These are phyloP conservation scores for Wickerhamia fluorescens DNA, from an alignment of 805 yeast species.

Conservation along the genomic window DNA sequence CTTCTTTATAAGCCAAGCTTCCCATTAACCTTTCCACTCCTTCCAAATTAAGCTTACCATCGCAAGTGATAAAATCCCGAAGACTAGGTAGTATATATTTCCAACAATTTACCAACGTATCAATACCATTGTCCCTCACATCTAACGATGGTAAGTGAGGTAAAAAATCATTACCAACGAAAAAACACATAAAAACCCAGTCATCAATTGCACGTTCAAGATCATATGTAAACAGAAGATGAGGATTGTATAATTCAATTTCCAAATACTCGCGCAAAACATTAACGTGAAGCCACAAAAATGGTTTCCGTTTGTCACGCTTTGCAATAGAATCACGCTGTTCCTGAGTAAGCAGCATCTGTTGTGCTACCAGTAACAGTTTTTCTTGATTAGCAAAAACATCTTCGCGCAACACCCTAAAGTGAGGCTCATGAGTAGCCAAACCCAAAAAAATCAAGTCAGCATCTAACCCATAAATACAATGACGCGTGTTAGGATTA, in stretches of 20 bases:
- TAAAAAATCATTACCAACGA: slow-evolving; percentile 95
- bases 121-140: slow-evolving; percentile 92
- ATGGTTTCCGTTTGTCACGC: slow-evolving; percentile 63
- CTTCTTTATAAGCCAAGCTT: slow-evolving; percentile 67
- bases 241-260: slow-evolving; percentile 68
- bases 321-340: slow-evolving; percentile 38
- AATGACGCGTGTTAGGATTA: slow-evolving; percentile 90
- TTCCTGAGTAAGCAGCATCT: slow-evolving; percentile 53
- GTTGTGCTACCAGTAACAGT: slow-evolving; percentile 40
- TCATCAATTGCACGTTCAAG: slow-evolving; percentile 95
- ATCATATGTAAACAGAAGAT: slow-evolving; percentile 69
- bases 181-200: slow-evolving; percentile 98
- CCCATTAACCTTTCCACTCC: slow-evolving; percentile 68
- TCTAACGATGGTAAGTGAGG: slow-evolving; percentile 94
- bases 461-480: slow-evolving; percentile 96
- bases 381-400: slow-evolving; percentile 76
- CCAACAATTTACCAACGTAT: slow-evolving; percentile 76
- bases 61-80: slow-evolving; percentile 80
- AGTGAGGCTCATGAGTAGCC: slow-evolving; percentile 98
- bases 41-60: slow-evolving; percentile 71
- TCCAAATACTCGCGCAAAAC: slow-evolving; percentile 83
- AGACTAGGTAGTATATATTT: slow-evolving; percentile 59
- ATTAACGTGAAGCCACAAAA: slow-evolving; percentile 87
- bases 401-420: slow-evolving; percentile 88
- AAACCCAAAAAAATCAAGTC: slow-evolving; percentile 92